These are phyloP conservation scores for Bipolaris gigantea DNA, from an alignment of 2,329 filamentous ascomycete genomes.

Conservation along the genomic window DNA sequence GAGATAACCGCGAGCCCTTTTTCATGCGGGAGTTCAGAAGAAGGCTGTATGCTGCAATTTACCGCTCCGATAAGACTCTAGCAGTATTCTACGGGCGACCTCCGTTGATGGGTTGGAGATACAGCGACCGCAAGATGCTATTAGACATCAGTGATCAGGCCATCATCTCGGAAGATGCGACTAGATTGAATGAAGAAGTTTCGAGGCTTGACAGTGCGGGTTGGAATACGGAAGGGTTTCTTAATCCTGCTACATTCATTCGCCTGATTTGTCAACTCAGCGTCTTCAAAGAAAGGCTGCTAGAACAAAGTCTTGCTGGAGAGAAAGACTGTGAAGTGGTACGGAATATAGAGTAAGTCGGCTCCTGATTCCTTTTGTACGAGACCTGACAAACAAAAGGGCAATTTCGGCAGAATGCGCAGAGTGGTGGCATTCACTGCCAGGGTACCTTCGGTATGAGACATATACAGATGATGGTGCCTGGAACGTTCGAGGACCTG, in stretches of 20 bases:
- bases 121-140: constrained; percentile 36
- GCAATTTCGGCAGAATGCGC: constrained; percentile 32
- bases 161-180: constrained; percentile 28
- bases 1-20: constrained; percentile 24
- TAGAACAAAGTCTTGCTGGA: constrained; percentile 40
- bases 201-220: constrained; percentile 34
- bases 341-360: constrained; percentile 34
- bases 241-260: constrained; percentile 33
- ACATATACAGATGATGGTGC: constrained; percentile 37
- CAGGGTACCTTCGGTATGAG: constrained; percentile 40
- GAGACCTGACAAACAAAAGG: constrained; percentile 19
- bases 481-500: constrained; percentile 32
- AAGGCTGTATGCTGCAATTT: constrained; percentile 34
- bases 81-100: constrained; percentile 42
- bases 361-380: background rate
- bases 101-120: constrained; percentile 40
- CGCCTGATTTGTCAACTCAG: constrained; percentile 32
- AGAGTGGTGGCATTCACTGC: constrained; percentile 33
- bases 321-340: constrained; percentile 34
- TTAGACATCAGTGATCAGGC: constrained; percentile 38
- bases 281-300: constrained; percentile 35
- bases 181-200: constrained; percentile 29
- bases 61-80: constrained; percentile 39
- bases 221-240: constrained; percentile 36
- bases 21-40: constrained; percentile 39